Evolutionary conservation across 2,329 filamentous ascomycete genomes (phyloP).

Genomic region (Fusarium chlamydosporum): DNA sequence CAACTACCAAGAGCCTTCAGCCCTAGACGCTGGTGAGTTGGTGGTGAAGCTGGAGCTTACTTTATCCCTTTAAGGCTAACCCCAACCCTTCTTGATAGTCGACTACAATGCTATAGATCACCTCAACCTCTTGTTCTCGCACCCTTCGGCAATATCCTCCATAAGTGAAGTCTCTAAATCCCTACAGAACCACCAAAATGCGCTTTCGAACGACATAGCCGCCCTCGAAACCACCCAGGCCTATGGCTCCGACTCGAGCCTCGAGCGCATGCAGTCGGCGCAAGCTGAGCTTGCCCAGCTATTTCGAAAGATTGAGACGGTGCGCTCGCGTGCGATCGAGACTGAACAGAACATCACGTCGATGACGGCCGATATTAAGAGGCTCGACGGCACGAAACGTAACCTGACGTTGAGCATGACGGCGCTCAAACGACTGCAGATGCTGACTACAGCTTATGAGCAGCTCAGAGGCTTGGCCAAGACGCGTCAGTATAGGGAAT

Average conservation of each 20-base stretch:
- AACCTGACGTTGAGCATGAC: constrained; percentile 99
- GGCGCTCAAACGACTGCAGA: constrained; percentile 94
- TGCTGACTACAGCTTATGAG: constrained; percentile 99
- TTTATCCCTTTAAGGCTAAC: constrained; percentile 40
- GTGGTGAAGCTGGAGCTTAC: constrained; percentile 21
- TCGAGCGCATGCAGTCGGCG: constrained; percentile 91
- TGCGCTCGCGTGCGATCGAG: constrained; percentile 88
- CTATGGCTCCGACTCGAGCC: constrained; percentile 86
- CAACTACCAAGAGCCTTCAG: constrained; percentile 54
- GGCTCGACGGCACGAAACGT: constrained; percentile 94
- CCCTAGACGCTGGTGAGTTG: constrained; percentile 62
- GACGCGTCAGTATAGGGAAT: constrained; percentile 92
- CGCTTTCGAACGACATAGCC: constrained; percentile 82
- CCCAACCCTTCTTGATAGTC: constrained; percentile 55
- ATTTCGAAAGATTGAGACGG: constrained; percentile 94
- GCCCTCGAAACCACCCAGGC: constrained; percentile 82
- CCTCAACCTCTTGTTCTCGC: constrained; percentile 92
- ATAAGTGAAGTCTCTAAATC: constrained; percentile 80
- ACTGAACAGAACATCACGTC: constrained; percentile 97
- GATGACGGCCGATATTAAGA: constrained; percentile 99
- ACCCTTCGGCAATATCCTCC: constrained; percentile 85
- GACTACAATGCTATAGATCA: constrained; percentile 95
- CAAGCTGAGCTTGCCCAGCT: constrained; percentile 90
- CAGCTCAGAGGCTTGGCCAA: constrained; percentile 87
- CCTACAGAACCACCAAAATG: constrained; percentile 83